Evolutionary conservation across 495 filamentous ascomycete genomes (phyloP).

Genomic region (Bathelium albidoporum): DNA sequence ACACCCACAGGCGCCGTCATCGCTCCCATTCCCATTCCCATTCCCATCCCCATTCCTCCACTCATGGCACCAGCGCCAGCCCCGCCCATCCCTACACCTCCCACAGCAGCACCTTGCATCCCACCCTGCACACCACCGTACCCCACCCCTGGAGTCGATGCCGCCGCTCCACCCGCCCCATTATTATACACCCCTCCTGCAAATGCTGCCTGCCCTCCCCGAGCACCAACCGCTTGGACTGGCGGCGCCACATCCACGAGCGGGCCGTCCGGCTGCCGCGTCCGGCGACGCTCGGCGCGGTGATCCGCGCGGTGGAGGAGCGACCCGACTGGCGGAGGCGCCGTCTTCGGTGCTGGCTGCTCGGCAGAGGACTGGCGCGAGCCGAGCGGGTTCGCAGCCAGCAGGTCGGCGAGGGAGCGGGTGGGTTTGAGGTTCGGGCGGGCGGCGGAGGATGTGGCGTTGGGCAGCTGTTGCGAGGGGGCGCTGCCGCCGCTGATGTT

Average conservation of each 20-base stretch:
- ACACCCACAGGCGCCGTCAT: conserved; percentile 21
- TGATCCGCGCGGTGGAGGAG: conserved; percentile 23
- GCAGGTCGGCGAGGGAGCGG: conserved; percentile 61
- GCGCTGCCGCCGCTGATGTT: conserved; percentile 14
- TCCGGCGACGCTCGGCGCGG: conserved; percentile 17
- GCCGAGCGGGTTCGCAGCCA: conserved; percentile 45
- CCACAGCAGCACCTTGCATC: background rate
- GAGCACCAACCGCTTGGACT: background rate
- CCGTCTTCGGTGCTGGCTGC: background rate
- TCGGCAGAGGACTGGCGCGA: conserved; percentile 20
- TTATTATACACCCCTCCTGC: conserved; percentile 44
- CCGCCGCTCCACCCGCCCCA: conserved; percentile 32
- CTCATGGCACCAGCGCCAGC: conserved; percentile 9
- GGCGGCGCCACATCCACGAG: conserved; percentile 15
- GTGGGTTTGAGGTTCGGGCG: conserved; percentile 24
- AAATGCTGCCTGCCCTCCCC: conserved; percentile 34
- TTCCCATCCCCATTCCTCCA: conserved; percentile 12
- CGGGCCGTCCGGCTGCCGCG: conserved; percentile 20
- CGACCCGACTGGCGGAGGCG: conserved; percentile 18
- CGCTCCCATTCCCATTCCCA: conserved; percentile 18
- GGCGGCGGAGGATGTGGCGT: background rate
- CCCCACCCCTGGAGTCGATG: conserved; percentile 17
- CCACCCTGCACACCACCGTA: conserved; percentile 11
- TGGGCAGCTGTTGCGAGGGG: background rate
- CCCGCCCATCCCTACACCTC: background rate